These are phyloP conservation scores for Epithele typhae DNA, from an alignment of 768 basidiomycete species.

Conservation along the genomic window DNA sequence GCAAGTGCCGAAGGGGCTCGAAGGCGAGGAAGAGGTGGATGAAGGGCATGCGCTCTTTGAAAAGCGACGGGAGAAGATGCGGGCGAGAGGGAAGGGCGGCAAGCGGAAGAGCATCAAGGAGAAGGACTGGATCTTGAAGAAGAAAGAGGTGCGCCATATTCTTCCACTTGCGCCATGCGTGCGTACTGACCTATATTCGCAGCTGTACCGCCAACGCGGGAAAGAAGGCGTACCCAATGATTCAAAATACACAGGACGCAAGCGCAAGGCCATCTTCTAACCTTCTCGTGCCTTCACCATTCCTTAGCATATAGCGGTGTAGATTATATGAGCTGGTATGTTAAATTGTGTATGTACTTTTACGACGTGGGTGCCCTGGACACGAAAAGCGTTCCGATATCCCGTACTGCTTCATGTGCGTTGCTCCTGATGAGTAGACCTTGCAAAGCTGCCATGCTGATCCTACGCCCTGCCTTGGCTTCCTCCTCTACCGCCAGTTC, in stretches of 20 bases:
- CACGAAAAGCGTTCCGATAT: slow-evolving; percentile 37
- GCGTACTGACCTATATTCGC: neutral
- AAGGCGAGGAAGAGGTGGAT: slow-evolving; percentile 53
- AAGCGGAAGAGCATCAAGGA: slow-evolving; percentile 73
- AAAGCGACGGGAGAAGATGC: slow-evolving; percentile 67
- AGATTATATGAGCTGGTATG: neutral
- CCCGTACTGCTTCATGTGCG: slow-evolving; percentile 50
- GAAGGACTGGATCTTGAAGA: slow-evolving; percentile 91
- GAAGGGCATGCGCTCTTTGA: slow-evolving; percentile 68
- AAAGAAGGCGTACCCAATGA: slow-evolving; percentile 82
- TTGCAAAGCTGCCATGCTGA: slow-evolving; percentile 97
- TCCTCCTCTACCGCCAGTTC: slow-evolving; percentile 51
- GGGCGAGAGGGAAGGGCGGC: slow-evolving; percentile 49
- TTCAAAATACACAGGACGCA: slow-evolving; percentile 91
- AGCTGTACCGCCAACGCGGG: slow-evolving; percentile 82
- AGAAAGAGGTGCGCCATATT: slow-evolving; percentile 80
- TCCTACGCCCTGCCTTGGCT: slow-evolving; percentile 45
- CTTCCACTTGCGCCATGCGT: too few species aligned
- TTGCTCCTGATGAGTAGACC: slow-evolving; percentile 86
- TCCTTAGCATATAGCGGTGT: too few species aligned
- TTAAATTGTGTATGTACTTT: slow-evolving; percentile 12
- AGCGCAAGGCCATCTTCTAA: slow-evolving; percentile 74
- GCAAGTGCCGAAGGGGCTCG: slow-evolving; percentile 70
- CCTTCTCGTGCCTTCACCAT: neutral
- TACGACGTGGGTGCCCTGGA: slow-evolving; percentile 3